Conservation (phyloP, 2,329 filamentous ascomycete species). For the Neofusicoccum ribis region DNA sequence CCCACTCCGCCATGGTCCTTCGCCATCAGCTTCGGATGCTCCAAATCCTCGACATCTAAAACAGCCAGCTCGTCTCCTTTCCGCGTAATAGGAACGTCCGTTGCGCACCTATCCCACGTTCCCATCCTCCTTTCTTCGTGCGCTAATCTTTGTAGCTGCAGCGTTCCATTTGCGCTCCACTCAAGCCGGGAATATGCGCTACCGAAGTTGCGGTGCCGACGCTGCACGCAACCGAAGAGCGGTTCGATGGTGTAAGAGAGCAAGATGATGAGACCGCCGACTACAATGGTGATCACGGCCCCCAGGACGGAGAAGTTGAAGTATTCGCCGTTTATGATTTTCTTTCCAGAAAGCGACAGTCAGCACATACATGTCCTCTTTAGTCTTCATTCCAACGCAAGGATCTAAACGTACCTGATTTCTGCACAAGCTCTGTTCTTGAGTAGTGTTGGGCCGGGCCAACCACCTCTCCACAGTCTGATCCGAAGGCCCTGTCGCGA, state of each 20-base stretch:
- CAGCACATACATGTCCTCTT: background rate
- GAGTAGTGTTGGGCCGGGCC: background rate
- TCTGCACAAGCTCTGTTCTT: background rate
- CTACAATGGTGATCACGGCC: conserved; percentile 22
- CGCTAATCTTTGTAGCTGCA: conserved; percentile 14
- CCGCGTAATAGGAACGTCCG: conserved; percentile 22
- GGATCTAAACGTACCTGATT: conserved; percentile 15
- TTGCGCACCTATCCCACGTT: background rate
- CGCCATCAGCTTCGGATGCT: background rate
- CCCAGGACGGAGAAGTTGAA: conserved; percentile 28
- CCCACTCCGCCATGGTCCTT: too few relatives aligned
- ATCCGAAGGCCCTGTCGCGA: conserved; percentile 6
- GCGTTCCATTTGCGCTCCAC: conserved; percentile 12
- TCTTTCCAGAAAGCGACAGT: conserved; percentile 16
- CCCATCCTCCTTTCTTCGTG: conserved; percentile 5
- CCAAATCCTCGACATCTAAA: background rate
- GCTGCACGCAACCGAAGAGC: background rate
- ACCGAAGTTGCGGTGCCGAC: background rate
- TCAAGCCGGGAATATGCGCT: conserved; percentile 7
- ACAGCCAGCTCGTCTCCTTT: background rate
- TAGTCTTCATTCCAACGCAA: background rate
- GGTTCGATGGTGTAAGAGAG: background rate
- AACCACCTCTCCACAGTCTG: background rate
- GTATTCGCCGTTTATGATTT: conserved; percentile 26
- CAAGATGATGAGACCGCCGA: conserved; percentile 27